phyloP scores from a whole-genome alignment of 2,329 filamentous ascomycete species.

The Amylocarpus encephaloides region DNA sequence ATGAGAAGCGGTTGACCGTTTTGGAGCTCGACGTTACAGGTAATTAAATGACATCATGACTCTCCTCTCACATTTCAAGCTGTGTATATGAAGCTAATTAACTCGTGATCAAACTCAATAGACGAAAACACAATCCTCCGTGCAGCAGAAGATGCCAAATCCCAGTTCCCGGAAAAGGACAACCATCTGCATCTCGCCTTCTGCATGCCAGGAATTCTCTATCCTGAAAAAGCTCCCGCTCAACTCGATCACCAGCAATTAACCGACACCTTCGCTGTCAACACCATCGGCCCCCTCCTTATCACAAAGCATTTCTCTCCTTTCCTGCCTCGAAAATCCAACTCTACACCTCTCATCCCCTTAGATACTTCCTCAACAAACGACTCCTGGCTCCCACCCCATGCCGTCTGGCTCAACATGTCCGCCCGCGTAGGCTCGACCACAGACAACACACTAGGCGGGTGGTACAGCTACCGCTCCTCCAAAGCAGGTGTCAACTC shows the following conservation, averaged over 20 bases:
- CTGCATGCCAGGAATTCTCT: slow-evolving; percentile 64
- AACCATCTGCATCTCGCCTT: slow-evolving; percentile 64
- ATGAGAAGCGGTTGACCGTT: slow-evolving; percentile 42
- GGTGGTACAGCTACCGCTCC: slow-evolving; percentile 77
- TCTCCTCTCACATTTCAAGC: background rate
- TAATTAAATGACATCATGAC: slow-evolving; percentile 28
- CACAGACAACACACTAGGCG: slow-evolving; percentile 64
- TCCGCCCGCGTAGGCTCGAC: slow-evolving; percentile 72
- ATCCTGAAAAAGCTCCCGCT: slow-evolving; percentile 62
- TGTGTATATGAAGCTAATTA: background rate
- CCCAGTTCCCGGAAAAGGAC: slow-evolving; percentile 44
- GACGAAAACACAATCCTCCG: slow-evolving; percentile 58
- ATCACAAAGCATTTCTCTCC: slow-evolving; percentile 68
- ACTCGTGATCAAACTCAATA: slow-evolving; percentile 5
- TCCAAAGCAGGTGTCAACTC: slow-evolving; percentile 71
- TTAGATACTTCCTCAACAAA: background rate
- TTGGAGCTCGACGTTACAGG: slow-evolving; percentile 51
- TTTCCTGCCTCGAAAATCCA: slow-evolving; percentile 58
- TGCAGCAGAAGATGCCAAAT: slow-evolving; percentile 45
- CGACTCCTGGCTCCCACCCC: slow-evolving; percentile 18
- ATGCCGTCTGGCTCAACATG: slow-evolving; percentile 67
- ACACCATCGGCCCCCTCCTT: slow-evolving; percentile 67
- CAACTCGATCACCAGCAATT: slow-evolving; percentile 58
- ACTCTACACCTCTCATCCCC: slow-evolving; percentile 27
- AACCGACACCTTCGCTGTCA: slow-evolving; percentile 65